phyloP scores from a whole-genome alignment of 176 grass and related monocot species.

The Zizania latifolia region DNA sequence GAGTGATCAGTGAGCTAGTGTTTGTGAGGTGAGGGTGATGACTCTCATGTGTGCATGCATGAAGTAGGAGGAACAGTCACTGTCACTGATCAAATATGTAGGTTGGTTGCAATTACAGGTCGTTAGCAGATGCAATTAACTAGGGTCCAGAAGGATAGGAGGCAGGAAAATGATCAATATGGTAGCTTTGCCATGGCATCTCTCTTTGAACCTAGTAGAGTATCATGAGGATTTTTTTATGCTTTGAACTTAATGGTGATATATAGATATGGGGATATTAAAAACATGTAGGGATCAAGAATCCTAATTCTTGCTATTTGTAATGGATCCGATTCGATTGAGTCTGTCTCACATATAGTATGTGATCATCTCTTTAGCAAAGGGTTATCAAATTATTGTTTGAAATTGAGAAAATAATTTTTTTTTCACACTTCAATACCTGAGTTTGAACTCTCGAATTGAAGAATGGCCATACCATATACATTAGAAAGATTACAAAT shows the following conservation, averaged over 20 bases:
- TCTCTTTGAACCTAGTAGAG: not conserved
- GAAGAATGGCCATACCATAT: too few relatives aligned
- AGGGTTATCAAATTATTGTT: too few relatives aligned
- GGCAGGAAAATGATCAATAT: slow-evolving; percentile 1
- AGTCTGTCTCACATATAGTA: too few relatives aligned
- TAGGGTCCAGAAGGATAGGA: not conserved
- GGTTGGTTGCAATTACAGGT: slow-evolving; percentile 39
- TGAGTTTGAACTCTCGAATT: too few relatives aligned
- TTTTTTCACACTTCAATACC: not conserved
- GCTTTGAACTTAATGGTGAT: not conserved
- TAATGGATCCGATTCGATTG: too few relatives aligned
- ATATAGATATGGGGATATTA: not conserved
- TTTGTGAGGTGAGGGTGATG: slow-evolving; percentile 18
- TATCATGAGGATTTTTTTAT: too few relatives aligned
- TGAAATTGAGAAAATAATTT: too few relatives aligned
- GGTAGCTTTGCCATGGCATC: slow-evolving; percentile 16
- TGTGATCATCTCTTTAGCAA: too few relatives aligned
- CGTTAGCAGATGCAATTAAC: slow-evolving; percentile 25
- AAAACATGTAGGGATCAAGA: too few relatives aligned
- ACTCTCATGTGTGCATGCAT: slow-evolving; percentile 18
- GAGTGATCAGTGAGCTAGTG: not conserved
- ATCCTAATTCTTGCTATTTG: too few relatives aligned
- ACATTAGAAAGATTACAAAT: not conserved
- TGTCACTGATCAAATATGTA: slow-evolving; percentile 36
- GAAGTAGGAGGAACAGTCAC: slow-evolving; percentile 42